These are phyloP conservation scores for Fusarium lateritium DNA, from an alignment of 2,329 filamentous ascomycete species.

Conservation along the genomic window DNA sequence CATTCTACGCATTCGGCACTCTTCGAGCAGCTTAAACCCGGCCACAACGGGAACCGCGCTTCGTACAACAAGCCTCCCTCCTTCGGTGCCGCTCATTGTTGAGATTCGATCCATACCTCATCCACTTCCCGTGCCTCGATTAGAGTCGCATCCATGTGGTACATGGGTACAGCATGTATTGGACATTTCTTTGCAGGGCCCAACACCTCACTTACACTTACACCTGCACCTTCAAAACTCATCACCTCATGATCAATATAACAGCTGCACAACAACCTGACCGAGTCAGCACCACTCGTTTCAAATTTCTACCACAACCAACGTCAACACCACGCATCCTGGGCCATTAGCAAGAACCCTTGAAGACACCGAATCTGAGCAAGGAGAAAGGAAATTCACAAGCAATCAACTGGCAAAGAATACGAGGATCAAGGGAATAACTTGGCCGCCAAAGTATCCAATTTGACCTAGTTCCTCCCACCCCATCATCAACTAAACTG, in stretches of 20 bases:
- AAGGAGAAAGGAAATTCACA: conserved; percentile 31
- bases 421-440: conserved; percentile 37
- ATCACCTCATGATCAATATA: conserved; percentile 1
- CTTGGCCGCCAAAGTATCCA: conserved; percentile 22
- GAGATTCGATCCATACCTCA: conserved; percentile 45
- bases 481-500: conserved; percentile 27
- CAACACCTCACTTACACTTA: conserved; percentile 26
- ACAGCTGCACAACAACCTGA: neutral
- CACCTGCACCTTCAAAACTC: conserved; percentile 6
- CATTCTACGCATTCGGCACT: conserved; percentile 8
- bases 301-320: neutral
- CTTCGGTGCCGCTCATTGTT: conserved; percentile 24
- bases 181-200: conserved; percentile 15
- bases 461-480: conserved; percentile 18
- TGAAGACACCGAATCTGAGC: conserved; percentile 27
- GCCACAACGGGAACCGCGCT: conserved; percentile 33
- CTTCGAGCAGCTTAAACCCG: conserved; percentile 35
- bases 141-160: conserved; percentile 35
- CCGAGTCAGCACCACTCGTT: neutral
- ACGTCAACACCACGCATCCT: conserved; percentile 1
- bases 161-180: conserved; percentile 21
- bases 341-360: conserved; percentile 17
- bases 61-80: conserved; percentile 29
- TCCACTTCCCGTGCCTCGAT: conserved; percentile 48
- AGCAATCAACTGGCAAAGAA: conserved; percentile 28